Conservation (phyloP, 768 basidiomycete genomes). For the Naganishia randhawae region DNA sequence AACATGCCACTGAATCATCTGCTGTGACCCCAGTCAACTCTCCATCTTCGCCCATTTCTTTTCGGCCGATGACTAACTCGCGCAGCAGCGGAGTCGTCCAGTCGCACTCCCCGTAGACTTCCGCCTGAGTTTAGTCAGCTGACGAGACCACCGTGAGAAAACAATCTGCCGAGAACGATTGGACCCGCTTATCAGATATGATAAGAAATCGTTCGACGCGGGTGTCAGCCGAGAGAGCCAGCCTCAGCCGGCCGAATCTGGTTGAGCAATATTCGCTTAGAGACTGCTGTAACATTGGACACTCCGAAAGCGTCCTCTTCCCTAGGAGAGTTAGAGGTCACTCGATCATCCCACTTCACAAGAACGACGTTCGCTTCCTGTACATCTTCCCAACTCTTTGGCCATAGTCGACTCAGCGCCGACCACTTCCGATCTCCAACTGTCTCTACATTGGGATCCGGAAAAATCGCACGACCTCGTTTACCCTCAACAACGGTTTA, state of each 20-base stretch:
- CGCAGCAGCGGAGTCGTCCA: too few relatives aligned
- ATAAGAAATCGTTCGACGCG: conserved; percentile 19
- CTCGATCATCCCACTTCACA: neutral
- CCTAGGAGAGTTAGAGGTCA: neutral
- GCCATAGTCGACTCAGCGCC: too few relatives aligned
- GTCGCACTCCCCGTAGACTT: neutral
- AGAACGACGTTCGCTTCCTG: too few relatives aligned
- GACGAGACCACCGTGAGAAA: conserved; percentile 16
- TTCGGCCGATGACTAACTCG: too few relatives aligned
- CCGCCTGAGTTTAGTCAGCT: neutral
- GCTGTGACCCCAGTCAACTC: too few relatives aligned
- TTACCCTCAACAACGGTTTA: neutral
- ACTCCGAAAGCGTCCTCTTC: neutral
- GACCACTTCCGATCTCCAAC: too few relatives aligned
- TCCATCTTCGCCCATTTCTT: too few relatives aligned
- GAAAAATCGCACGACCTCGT: neutral
- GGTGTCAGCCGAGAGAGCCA: conserved; percentile 8
- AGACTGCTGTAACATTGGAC: neutral
- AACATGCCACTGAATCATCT: too few relatives aligned
- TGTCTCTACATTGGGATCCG: too few relatives aligned
- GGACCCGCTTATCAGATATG: conserved; percentile 24
- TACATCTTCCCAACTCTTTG: too few relatives aligned
- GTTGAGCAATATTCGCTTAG: conserved; percentile 5
- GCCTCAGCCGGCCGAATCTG: conserved; percentile 1
- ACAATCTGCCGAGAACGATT: neutral